A percentile compares a stretch with the other conserved stretches of the same genome.
Evolutionary conservation across 352 stramenopile species (phyloP).

Genomic region (Globisporangium megalacanthum): DNA sequence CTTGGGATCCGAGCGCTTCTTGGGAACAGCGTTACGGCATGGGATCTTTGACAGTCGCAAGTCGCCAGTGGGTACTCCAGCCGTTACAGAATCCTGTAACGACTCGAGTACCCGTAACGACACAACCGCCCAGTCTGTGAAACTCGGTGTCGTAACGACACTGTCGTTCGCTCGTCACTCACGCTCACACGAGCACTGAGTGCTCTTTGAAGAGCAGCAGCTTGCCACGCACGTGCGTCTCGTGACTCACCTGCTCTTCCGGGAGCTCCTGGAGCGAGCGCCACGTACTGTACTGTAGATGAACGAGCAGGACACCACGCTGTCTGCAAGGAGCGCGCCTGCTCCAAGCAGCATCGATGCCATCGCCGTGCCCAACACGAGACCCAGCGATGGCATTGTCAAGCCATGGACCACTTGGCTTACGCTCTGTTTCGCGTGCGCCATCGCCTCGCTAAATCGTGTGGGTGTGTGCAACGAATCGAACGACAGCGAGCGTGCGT

Average conservation of each 20-base stretch:
- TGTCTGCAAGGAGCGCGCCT: slow-evolving; percentile 33
- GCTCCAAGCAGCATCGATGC: slow-evolving; percentile 36
- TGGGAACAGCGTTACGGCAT: no score
- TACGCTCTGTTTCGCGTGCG: slow-evolving; percentile 48
- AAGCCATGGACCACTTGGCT: slow-evolving; percentile 36
- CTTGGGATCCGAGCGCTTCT: no score
- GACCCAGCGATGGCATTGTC: slow-evolving; percentile 70
- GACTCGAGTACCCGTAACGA: no score
- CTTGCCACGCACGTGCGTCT: slow-evolving; percentile 37
- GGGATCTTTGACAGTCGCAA: no score
- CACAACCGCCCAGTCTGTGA: no score
- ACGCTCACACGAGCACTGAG: slow-evolving; percentile 50
- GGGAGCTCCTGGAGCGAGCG: slow-evolving; percentile 62
- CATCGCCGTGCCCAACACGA: slow-evolving; percentile 55
- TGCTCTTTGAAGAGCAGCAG: slow-evolving; percentile 48
- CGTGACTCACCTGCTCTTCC: slow-evolving; percentile 38
- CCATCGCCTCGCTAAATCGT: slow-evolving; percentile 67
- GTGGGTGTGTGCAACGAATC: no score
- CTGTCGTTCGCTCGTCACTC: no score
- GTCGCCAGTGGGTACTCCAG: no score
- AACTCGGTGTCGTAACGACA: no score
- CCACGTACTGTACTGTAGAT: no score
- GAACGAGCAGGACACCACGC: slow-evolving; percentile 54
- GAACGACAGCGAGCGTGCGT: no score
- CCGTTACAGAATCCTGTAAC: no score